phyloP scores from a whole-genome alignment of 176 grass and related monocot genomes.

The Thalia dealbata region DNA sequence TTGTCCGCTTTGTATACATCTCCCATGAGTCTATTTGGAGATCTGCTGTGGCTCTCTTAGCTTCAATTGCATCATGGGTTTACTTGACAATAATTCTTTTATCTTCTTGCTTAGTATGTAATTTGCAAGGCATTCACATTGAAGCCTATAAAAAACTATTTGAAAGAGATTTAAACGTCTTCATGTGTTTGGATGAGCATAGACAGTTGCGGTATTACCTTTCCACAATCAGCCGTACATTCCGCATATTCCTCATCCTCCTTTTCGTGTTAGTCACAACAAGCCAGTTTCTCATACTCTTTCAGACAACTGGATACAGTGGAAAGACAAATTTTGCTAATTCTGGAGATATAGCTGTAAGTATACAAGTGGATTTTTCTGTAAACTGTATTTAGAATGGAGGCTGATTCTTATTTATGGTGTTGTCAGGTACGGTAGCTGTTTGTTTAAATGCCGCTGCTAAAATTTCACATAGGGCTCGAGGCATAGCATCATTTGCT shows the following conservation, averaged over 20 bases:
- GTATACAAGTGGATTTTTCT: slow-evolving; percentile 39
- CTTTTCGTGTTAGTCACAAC: slow-evolving; percentile 60
- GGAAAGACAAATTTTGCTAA: slow-evolving; percentile 67
- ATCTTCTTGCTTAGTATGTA: slow-evolving; percentile 74
- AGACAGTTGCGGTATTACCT: slow-evolving; percentile 58
- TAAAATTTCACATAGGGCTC: slow-evolving; percentile 89
- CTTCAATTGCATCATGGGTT: slow-evolving; percentile 64
- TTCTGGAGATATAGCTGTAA: slow-evolving; percentile 72
- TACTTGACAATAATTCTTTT: slow-evolving; percentile 60
- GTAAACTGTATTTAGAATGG: background rate
- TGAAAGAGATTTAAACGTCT: slow-evolving; percentile 63
- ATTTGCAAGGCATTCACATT: slow-evolving; percentile 78
- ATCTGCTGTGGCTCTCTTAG: slow-evolving; percentile 31
- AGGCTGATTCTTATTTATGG: background rate
- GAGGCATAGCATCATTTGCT: slow-evolving; percentile 62
- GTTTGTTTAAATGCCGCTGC: slow-evolving; percentile 64
- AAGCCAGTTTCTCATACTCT: slow-evolving; percentile 62
- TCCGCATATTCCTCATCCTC: slow-evolving; percentile 75
- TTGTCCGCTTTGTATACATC: slow-evolving; percentile 47
- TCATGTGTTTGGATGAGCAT: slow-evolving; percentile 72
- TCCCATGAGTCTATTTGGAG: slow-evolving; percentile 54
- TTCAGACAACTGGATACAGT: slow-evolving; percentile 52
- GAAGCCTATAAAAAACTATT: slow-evolving; percentile 70
- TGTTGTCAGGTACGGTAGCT: slow-evolving; percentile 44
- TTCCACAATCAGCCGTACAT: slow-evolving; percentile 79